Evolutionary conservation across 139 green algal genomes (phyloP).

Genomic region (Picochlorum sp.): DNA sequence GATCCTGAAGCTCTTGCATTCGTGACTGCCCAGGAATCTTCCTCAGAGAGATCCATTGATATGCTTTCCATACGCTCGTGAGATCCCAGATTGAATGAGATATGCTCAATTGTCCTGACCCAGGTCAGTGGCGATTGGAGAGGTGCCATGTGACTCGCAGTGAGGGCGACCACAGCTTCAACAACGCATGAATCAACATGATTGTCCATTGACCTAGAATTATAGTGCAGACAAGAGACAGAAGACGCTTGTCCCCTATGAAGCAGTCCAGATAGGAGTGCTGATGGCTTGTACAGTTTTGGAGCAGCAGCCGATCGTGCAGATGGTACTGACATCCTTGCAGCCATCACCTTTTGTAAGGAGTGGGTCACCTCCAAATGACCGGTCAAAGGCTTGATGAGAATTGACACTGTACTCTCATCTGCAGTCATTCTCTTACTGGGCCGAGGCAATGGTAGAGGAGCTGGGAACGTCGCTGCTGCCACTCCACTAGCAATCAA

Average conservation of each 20-base stretch:
- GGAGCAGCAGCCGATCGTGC: no score
- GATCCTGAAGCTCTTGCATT: not conserved
- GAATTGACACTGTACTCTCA: not conserved
- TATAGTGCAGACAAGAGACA: no score
- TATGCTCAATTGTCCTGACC: constrained; percentile 17
- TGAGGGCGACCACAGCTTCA: not conserved
- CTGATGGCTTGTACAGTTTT: no score
- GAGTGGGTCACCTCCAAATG: not conserved
- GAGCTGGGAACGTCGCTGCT: not conserved
- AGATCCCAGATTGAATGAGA: constrained; percentile 17
- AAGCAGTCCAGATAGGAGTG: no score
- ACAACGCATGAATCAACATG: not conserved
- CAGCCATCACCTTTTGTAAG: not conserved
- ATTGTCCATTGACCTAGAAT: not conserved
- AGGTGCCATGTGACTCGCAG: not conserved
- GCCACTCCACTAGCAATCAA: not conserved
- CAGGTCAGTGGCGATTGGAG: constrained; percentile 9
- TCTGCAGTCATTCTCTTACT: not conserved
- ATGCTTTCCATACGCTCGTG: not conserved
- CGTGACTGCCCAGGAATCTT: constrained; percentile 14
- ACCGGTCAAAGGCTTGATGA: constrained; percentile 1
- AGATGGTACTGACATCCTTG: not conserved
- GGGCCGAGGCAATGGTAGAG: not conserved
- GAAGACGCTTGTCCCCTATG: no score
- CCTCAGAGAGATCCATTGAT: constrained; percentile 12